Evolutionary conservation across 331 rosid genomes (phyloP), one percentile per base, ranked within the genome.

Genomic region (Dryas integrifolia): DNA sequence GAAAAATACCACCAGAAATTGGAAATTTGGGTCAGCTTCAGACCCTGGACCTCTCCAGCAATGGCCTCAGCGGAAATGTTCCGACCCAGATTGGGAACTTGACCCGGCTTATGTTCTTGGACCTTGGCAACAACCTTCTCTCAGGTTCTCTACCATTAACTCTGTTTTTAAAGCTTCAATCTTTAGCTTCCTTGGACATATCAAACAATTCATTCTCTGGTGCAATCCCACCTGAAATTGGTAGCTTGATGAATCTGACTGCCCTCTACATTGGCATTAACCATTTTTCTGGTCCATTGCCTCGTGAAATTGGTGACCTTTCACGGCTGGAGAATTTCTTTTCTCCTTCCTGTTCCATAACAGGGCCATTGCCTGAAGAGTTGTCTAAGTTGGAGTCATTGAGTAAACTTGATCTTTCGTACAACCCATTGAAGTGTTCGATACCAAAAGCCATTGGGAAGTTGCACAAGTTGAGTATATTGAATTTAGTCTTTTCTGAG

Each of bases 341-440:
- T 55, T 70, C 92, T 3, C 87, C 96, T 58, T 77, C 82, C 38
- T 89, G 97, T 87, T 87, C 39, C 49, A 76, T 95, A 38, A 85
- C 94, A 5, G 99, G 99, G 52, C 99, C 99, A n/a, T 69, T 95
- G 69, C 99, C 99, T 0, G 88, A 84, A 46, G 96, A 90, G 80
- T 76, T 95, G 68, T 87, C 85, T 3, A 71, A 84, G 73, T 76
- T 95, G 16, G 63, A 84, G 56, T 73, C 86, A 9, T 73, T 95
- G 79, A 48, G 74, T 7, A 89, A 86, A 39, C 87, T 95, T 65
- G 99, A 95, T 72, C 88, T 95, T 70, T 95, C 99, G 24, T 81
- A 88, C 76, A 95, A 95, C 72, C 99, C 99, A 1, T 82, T 95
- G 69, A 83, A 72, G 68, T 92, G 97, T 86, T 86, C 97, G 3